Evolutionary conservation across 1,139 yeast species (phyloP).

Genomic region (Protomyces inundatus): DNA sequence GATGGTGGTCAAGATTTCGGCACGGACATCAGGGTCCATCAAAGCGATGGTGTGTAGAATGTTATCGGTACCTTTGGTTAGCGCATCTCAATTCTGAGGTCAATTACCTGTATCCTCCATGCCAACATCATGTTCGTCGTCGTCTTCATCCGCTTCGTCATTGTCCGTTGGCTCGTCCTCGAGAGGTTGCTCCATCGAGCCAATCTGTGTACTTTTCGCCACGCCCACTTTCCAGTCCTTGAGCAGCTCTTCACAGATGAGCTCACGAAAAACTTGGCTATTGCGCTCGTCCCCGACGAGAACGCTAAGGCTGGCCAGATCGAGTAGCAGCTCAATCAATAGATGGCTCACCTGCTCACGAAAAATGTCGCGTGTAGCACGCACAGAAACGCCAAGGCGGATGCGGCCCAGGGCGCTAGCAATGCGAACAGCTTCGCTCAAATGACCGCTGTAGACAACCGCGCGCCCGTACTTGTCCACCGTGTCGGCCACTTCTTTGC

Average conservation of each 20-base stretch:
- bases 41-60: neutral
- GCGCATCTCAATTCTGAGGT: neutral
- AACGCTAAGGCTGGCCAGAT: slow-evolving; percentile 54
- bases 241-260: slow-evolving; percentile 53
- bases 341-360: slow-evolving; percentile 80
- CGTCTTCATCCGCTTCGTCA: slow-evolving; percentile 8
- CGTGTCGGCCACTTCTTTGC: slow-evolving; percentile 63
- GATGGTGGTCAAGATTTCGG: neutral
- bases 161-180: slow-evolving; percentile 7
- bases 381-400: slow-evolving; percentile 62
- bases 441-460: slow-evolving; percentile 54
- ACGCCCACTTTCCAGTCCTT: slow-evolving; percentile 51
- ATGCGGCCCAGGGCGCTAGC: slow-evolving; percentile 54
- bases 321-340: slow-evolving; percentile 59
- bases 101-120: slow-evolving; percentile 4
- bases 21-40: neutral
- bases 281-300: slow-evolving; percentile 43
- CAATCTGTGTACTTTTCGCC: neutral
- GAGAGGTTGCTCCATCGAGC: neutral
- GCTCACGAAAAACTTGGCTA: slow-evolving; percentile 44
- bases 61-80: neutral
- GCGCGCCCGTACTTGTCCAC: slow-evolving; percentile 67
- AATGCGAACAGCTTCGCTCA: slow-evolving; percentile 49
- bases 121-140: slow-evolving; percentile 3
- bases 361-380: slow-evolving; percentile 63